These are phyloP conservation scores for Irpex sp. DNA, from an alignment of 1,284 basidiomycete species.

Conservation along the genomic window DNA sequence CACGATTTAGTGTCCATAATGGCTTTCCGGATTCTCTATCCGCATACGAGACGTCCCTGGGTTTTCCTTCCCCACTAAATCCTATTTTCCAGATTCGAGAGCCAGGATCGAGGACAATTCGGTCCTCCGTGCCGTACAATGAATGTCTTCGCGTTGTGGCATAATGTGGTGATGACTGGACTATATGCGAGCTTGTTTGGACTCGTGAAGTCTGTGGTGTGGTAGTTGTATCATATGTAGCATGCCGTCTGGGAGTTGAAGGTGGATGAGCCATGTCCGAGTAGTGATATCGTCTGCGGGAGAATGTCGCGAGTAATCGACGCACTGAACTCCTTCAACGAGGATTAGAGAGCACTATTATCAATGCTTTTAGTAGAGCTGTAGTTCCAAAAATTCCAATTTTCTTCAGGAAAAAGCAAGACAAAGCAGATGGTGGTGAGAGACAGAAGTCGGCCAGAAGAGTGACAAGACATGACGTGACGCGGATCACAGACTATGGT, in stretches of 20 bases:
- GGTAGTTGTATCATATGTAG: conserved; percentile 23
- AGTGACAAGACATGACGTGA: background rate
- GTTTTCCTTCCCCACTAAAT: conserved; percentile 85
- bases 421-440: background rate
- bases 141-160: conserved; percentile 73
- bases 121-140: conserved; percentile 83
- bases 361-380: background rate
- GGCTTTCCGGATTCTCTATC: conserved; percentile 36
- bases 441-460: background rate
- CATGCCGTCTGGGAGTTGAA: conserved; percentile 40
- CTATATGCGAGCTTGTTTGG: conserved; percentile 35
- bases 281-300: too few relatives aligned
- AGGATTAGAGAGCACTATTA: too few relatives aligned
- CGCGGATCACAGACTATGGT: background rate
- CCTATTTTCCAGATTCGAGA: conserved; percentile 86
- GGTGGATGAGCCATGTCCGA: conserved; percentile 22
- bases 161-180: conserved; percentile 75
- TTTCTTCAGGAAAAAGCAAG: background rate
- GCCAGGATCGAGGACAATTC: conserved; percentile 82
- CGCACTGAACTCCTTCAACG: background rate
- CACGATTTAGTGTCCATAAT: conserved; percentile 61
- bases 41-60: conserved; percentile 71
- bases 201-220: conserved; percentile 54
- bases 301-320: background rate
- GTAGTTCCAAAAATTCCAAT: background rate